Base-by-base conservation (phyloP, 2,329 filamentous ascomycete species). In the Fusarium floridanum region DNA sequence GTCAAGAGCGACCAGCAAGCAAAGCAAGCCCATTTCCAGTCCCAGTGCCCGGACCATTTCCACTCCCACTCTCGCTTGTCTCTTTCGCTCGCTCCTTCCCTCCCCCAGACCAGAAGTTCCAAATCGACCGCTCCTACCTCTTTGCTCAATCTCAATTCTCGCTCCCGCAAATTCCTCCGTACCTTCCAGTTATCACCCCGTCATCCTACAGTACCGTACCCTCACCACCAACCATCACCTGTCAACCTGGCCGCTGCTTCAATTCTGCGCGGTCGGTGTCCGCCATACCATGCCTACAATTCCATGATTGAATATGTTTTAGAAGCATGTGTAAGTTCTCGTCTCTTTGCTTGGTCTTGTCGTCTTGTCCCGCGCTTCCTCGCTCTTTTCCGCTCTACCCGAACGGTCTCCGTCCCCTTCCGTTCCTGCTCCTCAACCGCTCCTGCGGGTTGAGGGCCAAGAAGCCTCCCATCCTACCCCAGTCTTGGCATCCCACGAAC, bases 261-360 rank as follows among this genome's bases (percentile, higher is more conserved):
- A 75, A 74, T 68, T 71, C 78, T 77, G 79, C 77, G 74, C 78
- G 72, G 74, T 75, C 70, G 78, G 77, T 78, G 77, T 74, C 76
- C 76, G 78, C 67, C 76, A 78, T 82, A 82, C 76, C 77, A 82
- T 83, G 79, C 79, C 75, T 69, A 74, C 75, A 70, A 72, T 74
- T 74, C 77, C 72, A 77, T 81, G 79, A 77, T 78, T 79, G 77
- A 82, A 81, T 79, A 84, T 84, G 83, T 83, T 74, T 78, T 82
- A 81, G 78, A 81, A 84, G 81, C 82, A 85, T 85, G 83, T 85
- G 83, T 85, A 83, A 81, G 83, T 83, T 55, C 55, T 20, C 61
- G 17, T 53, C 37, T 55, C 63, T 45, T 66, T 69, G 17, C 29
- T 59, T 55, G 48, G 16, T 59, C 57, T 59, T 65, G 57, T 43